Evolutionary conservation across 176 grass and related monocot species (phyloP).

Genomic region (Pharus latifolius): DNA sequence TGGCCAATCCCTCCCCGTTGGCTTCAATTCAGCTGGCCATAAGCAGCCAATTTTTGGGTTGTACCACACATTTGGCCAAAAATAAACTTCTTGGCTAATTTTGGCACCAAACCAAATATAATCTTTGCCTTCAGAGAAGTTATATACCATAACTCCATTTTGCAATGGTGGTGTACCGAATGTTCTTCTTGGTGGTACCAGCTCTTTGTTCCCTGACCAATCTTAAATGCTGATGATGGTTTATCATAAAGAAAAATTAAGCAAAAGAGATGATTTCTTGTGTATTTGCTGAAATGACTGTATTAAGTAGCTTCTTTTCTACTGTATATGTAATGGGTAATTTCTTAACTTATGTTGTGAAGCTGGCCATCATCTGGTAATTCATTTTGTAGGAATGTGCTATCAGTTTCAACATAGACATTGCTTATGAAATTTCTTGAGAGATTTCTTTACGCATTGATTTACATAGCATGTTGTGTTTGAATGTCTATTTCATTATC

Average conservation of each 20-base stretch:
- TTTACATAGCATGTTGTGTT: neutral
- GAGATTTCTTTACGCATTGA: neutral
- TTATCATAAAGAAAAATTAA: neutral
- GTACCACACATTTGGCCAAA: too few species aligned
- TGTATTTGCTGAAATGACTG: neutral
- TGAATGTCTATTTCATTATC: neutral
- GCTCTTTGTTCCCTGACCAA: neutral
- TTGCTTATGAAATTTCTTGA: neutral
- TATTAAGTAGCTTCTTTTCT: neutral
- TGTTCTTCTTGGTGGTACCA: neutral
- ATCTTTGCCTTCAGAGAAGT: neutral
- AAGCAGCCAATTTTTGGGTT: too few species aligned
- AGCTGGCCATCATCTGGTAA: neutral
- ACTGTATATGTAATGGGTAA: conserved; percentile 1
- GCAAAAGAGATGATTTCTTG: neutral
- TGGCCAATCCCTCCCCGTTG: too few species aligned
- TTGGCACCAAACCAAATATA: neutral
- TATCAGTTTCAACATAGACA: neutral
- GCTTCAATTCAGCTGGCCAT: too few species aligned
- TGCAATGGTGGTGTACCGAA: too few species aligned
- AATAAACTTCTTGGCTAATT: too few species aligned
- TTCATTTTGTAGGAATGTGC: neutral
- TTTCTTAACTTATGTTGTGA: neutral
- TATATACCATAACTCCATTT: too few species aligned
- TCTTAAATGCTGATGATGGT: neutral